Base-by-base conservation (phyloP, 108 stramenopile genomes). In the Cyclotella baltica region DNA sequence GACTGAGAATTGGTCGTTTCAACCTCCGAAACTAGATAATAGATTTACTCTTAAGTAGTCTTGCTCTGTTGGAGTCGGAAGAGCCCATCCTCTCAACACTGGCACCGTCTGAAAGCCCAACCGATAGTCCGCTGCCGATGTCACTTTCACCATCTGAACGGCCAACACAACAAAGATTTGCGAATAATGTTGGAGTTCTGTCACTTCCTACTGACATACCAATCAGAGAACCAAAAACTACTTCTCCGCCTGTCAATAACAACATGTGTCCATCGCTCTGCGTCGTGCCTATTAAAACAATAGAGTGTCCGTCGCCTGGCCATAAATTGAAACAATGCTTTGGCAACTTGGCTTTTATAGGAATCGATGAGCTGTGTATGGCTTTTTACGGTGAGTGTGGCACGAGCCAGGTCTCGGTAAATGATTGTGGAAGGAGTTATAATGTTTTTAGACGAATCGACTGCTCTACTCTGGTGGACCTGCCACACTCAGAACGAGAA, bases 381-480 rank as follows among this genome's bases (percentile, higher is more conserved):
- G 67, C 67, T 3, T 3, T 6, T 52, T 61, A 61, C 34, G 67
- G 67, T 10, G 67, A 67, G 48, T 67, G 67, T 48, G 67, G 22
- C n/a, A 67, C 67, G 0, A 67, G 27, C 30, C 11, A 25, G 52
- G 33, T 61, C 11, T 67, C 67, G 19, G 27, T 67, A 6, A 67
- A 67, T 31, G 29, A 67, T 31, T 67, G 67, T 50, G 67, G 18
- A 50, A 31, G 15, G 5, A 2, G 28, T 30, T 51, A 50, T 8
- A 67, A 67, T 52, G 48, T 67, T 28, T 67, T 50, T 30, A 1
- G 29, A 38, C 67, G 67, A 61, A 58, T 72, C 6, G 58, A 59
- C 36, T 72, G 61, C 15, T 47, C 71, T 35, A 34, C 16, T 5
- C 34, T 61, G 33, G 59, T 61, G 31, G 33, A 61, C 13, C 34